Percentiles rank a stretch among this genome's conserved stretches.
phyloP scores from a whole-genome alignment of 805 yeast species.

The Saccharomycopsis guyanensis region DNA sequence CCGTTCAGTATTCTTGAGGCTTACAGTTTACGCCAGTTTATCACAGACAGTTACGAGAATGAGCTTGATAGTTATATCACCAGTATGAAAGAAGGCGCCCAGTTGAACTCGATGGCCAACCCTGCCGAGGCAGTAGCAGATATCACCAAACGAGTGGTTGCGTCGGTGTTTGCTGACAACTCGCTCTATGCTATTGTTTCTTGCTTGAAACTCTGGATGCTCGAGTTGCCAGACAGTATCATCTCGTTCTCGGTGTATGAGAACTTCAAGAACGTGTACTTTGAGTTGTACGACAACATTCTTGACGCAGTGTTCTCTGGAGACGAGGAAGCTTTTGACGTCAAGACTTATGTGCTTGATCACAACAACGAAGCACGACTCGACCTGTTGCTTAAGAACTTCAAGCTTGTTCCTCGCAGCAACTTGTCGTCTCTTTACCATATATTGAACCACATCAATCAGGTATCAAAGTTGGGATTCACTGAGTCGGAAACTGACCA shows the following conservation, averaged over 20 bases:
- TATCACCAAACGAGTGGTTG: conserved; percentile 4
- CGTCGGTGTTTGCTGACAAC: background rate
- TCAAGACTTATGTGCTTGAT: conserved; percentile 9
- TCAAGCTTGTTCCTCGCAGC: conserved; percentile 27
- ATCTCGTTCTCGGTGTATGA: conserved; percentile 33
- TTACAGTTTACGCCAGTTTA: conserved; percentile 9
- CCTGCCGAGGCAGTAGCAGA: conserved; percentile 7
- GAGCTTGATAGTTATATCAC: conserved; percentile 4
- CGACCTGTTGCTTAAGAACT: conserved; percentile 16
- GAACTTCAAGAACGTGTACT: conserved; percentile 20
- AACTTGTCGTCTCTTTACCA: conserved; percentile 24
- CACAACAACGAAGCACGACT: conserved; percentile 2
- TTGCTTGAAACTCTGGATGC: conserved; percentile 44
- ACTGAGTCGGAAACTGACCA: background rate
- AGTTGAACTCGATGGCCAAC: background rate
- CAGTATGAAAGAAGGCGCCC: background rate
- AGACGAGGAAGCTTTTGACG: background rate
- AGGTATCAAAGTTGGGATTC: conserved; percentile 14
- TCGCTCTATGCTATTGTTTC: conserved; percentile 26
- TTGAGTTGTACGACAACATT: conserved; percentile 2
- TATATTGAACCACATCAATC: conserved; percentile 20
- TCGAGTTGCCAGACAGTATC: conserved; percentile 55
- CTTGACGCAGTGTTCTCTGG: background rate
- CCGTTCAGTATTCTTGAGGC: conserved; percentile 20
- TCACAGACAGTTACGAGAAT: conserved; percentile 11